A percentile compares a stretch with the other conserved stretches of the same genome.
These are phyloP conservation scores for Halenospora varia DNA, from an alignment of 495 filamentous ascomycete species.

Conservation along the genomic window DNA sequence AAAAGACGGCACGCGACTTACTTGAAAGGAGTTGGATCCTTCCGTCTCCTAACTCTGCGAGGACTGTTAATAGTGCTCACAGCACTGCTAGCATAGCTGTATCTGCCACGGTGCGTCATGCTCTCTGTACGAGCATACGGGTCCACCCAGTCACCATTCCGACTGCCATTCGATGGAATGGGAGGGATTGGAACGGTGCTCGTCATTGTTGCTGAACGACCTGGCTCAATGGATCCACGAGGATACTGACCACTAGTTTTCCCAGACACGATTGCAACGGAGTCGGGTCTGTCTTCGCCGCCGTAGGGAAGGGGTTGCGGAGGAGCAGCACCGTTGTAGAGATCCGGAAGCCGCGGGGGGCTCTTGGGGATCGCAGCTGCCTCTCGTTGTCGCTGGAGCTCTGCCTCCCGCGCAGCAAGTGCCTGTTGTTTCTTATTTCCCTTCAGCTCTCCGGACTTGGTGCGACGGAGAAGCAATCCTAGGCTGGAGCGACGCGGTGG, in stretches of 20 bases:
- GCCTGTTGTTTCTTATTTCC: constrained; percentile 63
- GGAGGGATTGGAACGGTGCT: constrained; percentile 37
- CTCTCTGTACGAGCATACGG: constrained; percentile 82
- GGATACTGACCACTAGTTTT: constrained; percentile 30
- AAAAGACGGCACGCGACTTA: constrained; percentile 48
- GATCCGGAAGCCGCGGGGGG: constrained; percentile 76
- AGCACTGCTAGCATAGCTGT: constrained; percentile 93
- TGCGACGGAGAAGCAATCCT: constrained; percentile 70
- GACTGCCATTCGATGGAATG: constrained; percentile 37
- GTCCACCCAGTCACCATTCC: constrained; percentile 54
- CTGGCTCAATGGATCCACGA: constrained; percentile 22
- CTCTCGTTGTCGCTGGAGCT: constrained; percentile 63
- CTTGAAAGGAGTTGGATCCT: constrained; percentile 98
- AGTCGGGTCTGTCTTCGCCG: constrained; percentile 64
- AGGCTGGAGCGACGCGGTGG: constrained; percentile 46
- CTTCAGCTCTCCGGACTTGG: constrained; percentile 74
- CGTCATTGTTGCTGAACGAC: constrained; percentile 11
- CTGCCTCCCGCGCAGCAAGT: constrained; percentile 50
- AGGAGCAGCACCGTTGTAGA: constrained; percentile 57
- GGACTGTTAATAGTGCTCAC: constrained; percentile 93
- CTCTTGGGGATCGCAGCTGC: constrained; percentile 56
- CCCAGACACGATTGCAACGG: constrained; percentile 57
- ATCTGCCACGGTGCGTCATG: constrained; percentile 95
- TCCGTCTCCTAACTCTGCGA: constrained; percentile 84
- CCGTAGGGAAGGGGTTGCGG: constrained; percentile 68